Conservation (phyloP, 2,329 filamentous ascomycete species). For the Sporothrix humicola region DNA sequence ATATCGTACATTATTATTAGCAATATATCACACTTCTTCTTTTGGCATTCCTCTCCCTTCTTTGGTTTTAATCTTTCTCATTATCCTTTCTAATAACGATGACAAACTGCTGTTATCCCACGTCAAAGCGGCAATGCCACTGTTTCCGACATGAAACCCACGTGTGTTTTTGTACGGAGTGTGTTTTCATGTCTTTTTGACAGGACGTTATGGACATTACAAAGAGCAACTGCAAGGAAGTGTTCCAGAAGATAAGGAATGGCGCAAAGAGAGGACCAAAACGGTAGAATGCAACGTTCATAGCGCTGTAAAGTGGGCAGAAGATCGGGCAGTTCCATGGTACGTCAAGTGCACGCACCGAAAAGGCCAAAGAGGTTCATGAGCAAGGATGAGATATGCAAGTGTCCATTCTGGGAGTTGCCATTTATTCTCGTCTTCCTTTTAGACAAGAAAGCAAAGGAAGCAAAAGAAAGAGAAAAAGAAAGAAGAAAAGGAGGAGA, state of each 20-base stretch:
- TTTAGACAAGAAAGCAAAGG: too few species aligned
- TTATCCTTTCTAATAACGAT: not conserved
- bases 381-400: not conserved
- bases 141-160: conserved; percentile 3
- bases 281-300: conserved; percentile 18
- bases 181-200: too few species aligned
- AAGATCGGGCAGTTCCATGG: not conserved
- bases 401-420: not conserved
- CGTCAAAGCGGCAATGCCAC: not conserved
- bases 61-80: not conserved
- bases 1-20: not conserved
- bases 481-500: not conserved
- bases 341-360: not conserved
- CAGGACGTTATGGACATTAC: not conserved
- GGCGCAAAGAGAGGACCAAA: not conserved
- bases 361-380: conserved; percentile 16
- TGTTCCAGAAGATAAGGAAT: not conserved
- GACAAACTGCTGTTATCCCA: too few species aligned
- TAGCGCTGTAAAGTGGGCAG: not conserved
- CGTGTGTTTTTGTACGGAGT: not conserved
- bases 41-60: too few species aligned
- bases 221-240: not conserved
- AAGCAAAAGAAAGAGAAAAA: not conserved
- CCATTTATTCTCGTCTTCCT: not conserved
- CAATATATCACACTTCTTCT: not conserved